Evolutionary conservation across 2,329 filamentous ascomycete species (phyloP), one percentile per base, ranked within the genome.

Genomic region (Diaporthe sp.): DNA sequence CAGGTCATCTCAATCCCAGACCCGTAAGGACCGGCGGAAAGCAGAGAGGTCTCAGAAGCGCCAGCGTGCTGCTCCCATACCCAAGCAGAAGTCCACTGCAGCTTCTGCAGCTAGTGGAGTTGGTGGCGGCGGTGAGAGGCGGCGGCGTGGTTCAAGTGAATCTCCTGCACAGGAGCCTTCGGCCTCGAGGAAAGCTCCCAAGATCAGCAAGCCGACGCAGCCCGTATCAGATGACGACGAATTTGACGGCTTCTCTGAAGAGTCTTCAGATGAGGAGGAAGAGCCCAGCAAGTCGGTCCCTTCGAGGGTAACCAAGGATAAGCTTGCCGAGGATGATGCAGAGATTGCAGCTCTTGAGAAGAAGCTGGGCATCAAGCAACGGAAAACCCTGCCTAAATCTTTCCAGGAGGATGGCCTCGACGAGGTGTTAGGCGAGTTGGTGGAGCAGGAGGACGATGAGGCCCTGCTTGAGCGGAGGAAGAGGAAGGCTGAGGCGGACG

Each of bases 321-420:
- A 90, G 79, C 86, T 98, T 6, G 92, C 91, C 0, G 88, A 94
- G 77, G 96, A 99, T 75, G 95, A 98, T 80, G 94, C 92, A 2
- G 95, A 98, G 79, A 98, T 99, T 79, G 93, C 93, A 28, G 92
- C 92, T 3, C 86, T 98, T 44, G 97, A 99, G 85, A 95, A 93
- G 83, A 97, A 94, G 81, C 86, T 99, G 4, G 96, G 97, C 0
- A 89, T 98, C 78, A 94, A 93, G 81, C 91, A 92, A 34, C 93
- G 93, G 76, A 97, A 95, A 81, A 92, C 90, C 44, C 83, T 95
- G 7, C 92, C 93, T 0, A 93, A 94, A 78, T 88, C 92, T 0
- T 95, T 96, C 79, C 89, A 91, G 28, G 94, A 98, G 9, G 96
- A 98, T 81, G 96, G 95, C 0, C 85, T 98, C 2, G 95, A 93